Percentiles rank a stretch among this genome's conserved stretches.
Conservation (phyloP, 2,329 filamentous ascomycete genomes). For the Laburnicola sp. region DNA sequence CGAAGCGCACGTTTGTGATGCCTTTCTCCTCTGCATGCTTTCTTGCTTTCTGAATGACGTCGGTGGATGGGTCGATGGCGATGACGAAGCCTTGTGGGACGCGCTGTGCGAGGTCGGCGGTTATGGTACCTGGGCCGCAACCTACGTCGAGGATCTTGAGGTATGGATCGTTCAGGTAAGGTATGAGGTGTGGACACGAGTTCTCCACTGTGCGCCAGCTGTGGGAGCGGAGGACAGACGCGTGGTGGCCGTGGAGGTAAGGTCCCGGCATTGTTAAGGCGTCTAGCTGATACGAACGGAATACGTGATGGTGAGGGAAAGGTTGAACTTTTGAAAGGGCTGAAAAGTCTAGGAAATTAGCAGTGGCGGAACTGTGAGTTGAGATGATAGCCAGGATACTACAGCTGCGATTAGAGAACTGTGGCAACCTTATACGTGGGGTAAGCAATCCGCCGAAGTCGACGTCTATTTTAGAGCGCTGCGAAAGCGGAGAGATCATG, state of each 20-base stretch:
- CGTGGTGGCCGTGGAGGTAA: constrained; percentile 50
- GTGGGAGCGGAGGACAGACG: constrained; percentile 49
- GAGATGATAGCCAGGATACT: too few relatives aligned
- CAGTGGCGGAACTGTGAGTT: too few relatives aligned
- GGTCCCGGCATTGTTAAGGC: constrained; percentile 15
- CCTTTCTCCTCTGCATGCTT: constrained; percentile 43
- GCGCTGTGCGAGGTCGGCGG: constrained; percentile 48
- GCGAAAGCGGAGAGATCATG: too few relatives aligned
- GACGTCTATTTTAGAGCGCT: too few relatives aligned
- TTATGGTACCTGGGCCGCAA: constrained; percentile 54
- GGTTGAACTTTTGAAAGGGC: too few relatives aligned
- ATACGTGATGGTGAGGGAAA: too few relatives aligned
- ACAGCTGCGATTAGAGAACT: too few relatives aligned
- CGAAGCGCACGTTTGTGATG: constrained; percentile 47
- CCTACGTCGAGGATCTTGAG: constrained; percentile 53
- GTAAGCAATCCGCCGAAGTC: too few relatives aligned
- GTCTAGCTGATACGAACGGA: too few relatives aligned
- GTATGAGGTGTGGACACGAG: constrained; percentile 46
- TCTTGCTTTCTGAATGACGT: constrained; percentile 48
- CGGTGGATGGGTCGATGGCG: constrained; percentile 50
- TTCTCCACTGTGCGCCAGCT: constrained; percentile 51
- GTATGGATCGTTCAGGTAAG: constrained; percentile 33
- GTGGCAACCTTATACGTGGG: too few relatives aligned
- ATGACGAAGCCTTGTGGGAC: constrained; percentile 51
- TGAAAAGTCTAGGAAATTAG: too few relatives aligned